phyloP scores from a whole-genome alignment of 495 filamentous ascomycete genomes.

The Aspergillus indologenus region DNA sequence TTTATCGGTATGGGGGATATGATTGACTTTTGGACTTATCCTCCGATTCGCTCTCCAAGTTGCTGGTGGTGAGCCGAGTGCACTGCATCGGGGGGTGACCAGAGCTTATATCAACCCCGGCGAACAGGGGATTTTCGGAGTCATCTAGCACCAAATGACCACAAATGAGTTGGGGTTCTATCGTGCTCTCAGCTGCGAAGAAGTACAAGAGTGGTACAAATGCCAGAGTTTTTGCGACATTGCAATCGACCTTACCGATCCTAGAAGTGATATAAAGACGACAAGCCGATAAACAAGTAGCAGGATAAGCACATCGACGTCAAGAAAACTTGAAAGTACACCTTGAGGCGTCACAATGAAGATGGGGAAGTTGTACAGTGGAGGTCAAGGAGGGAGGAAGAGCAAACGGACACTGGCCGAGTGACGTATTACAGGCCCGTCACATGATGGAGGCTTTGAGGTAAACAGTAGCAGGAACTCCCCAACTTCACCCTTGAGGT shows the following conservation, averaged over 20 bases:
- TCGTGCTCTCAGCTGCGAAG: not conserved
- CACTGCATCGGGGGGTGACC: no score
- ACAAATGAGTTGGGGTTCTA: not conserved
- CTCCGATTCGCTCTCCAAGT: not conserved
- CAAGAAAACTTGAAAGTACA: not conserved
- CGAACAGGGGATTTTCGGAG: not conserved
- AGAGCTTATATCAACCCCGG: not conserved
- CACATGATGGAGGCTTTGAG: not conserved
- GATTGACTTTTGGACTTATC: not conserved
- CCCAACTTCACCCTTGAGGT: not conserved
- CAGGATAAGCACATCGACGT: not conserved
- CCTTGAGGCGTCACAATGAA: not conserved
- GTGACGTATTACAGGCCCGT: slow-evolving; percentile 1
- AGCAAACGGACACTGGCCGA: not conserved
- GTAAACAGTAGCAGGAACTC: not conserved
- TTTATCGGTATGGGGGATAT: not conserved
- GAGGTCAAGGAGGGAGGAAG: not conserved
- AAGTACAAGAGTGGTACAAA: not conserved
- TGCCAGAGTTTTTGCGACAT: not conserved
- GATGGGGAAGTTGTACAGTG: not conserved
- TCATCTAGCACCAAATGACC: not conserved
- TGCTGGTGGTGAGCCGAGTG: not conserved
- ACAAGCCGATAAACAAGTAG: not conserved
- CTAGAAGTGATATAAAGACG: not conserved
- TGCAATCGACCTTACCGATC: not conserved